phyloP scores from a whole-genome alignment of 352 stramenopile species.

The Pythium rhizo-oryzae region DNA sequence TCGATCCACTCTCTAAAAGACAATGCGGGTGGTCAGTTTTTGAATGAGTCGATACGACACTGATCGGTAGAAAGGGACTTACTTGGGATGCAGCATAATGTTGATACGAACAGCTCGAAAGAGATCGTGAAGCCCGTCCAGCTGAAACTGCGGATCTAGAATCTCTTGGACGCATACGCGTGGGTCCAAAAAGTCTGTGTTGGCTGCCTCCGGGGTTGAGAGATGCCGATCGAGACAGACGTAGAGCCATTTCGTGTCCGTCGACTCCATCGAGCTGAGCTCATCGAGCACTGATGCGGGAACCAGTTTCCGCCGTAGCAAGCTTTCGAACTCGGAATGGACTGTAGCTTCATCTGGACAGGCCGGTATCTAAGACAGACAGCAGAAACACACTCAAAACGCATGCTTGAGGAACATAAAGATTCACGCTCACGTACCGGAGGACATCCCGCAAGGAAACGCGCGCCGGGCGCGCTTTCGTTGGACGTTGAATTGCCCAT shows the following conservation, averaged over 20 bases:
- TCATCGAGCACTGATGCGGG: slow-evolving; percentile 39
- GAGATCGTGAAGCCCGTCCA: slow-evolving; percentile 45
- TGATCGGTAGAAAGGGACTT: slow-evolving; percentile 1
- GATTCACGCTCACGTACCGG: slow-evolving; percentile 34
- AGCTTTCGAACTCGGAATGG: slow-evolving; percentile 44
- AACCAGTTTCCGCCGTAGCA: slow-evolving; percentile 39
- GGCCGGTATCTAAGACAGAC: slow-evolving; percentile 49
- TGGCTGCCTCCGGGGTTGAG: slow-evolving; percentile 24
- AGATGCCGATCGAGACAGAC: slow-evolving; percentile 63
- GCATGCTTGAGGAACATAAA: no score
- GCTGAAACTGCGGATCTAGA: slow-evolving; percentile 37
- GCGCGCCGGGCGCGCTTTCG: slow-evolving; percentile 25
- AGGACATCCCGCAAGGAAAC: slow-evolving; percentile 62
- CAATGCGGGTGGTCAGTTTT: neutral
- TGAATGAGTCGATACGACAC: neutral
- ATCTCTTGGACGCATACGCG: slow-evolving; percentile 55
- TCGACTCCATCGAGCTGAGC: slow-evolving; percentile 43
- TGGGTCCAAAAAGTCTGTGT: slow-evolving; percentile 55
- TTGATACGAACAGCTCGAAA: slow-evolving; percentile 70
- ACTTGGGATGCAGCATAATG: slow-evolving; percentile 53
- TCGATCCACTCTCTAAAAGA: slow-evolving; percentile 51
- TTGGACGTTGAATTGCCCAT: slow-evolving; percentile 64
- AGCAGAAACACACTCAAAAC: neutral
- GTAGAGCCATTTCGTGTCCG: slow-evolving; percentile 74
- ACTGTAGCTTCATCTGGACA: slow-evolving; percentile 42